phyloP scores from a whole-genome alignment of 2,329 filamentous ascomycete species.

The Elsinoe arachidis region DNA sequence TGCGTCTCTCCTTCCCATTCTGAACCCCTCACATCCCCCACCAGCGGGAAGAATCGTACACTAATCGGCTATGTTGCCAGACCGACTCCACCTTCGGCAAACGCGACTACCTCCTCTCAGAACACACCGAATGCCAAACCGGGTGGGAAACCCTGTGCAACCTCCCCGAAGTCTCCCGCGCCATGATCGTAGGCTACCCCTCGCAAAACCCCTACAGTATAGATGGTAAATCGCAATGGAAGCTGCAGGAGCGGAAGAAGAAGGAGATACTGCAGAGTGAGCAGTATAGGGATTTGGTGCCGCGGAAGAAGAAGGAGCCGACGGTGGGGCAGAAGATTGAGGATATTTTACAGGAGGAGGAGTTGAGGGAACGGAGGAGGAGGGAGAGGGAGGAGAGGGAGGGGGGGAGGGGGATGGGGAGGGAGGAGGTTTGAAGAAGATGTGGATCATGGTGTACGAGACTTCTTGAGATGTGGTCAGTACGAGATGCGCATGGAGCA shows the following conservation, averaged over 20 bases:
- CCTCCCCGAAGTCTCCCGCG: conserved; percentile 15
- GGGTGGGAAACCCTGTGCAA: conserved; percentile 15
- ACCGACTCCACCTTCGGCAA: conserved; percentile 16
- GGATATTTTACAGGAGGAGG: conserved; percentile 7
- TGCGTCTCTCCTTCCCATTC: conserved; percentile 3
- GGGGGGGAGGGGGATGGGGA: background rate
- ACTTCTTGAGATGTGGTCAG: too few species aligned
- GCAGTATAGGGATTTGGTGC: conserved; percentile 10
- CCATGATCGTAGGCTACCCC: conserved; percentile 15
- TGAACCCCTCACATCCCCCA: background rate
- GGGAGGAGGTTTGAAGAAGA: conserved; percentile 3
- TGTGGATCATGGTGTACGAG: too few species aligned
- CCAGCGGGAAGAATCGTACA: background rate
- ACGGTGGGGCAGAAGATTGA: conserved; percentile 1
- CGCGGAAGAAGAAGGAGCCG: conserved; percentile 11
- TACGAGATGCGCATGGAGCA: too few species aligned
- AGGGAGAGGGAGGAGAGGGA: conserved; percentile 7
- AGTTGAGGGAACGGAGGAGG: background rate
- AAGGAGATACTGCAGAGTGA: background rate
- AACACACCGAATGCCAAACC: conserved; percentile 14
- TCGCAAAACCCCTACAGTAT: conserved; percentile 16
- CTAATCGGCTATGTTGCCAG: background rate
- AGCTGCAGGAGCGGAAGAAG: conserved; percentile 8
- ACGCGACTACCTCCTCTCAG: conserved; percentile 16
- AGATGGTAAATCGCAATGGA: conserved; percentile 4